phyloP scores from a whole-genome alignment of 2,329 filamentous ascomycete genomes.

The Arachnomyces sp. region DNA sequence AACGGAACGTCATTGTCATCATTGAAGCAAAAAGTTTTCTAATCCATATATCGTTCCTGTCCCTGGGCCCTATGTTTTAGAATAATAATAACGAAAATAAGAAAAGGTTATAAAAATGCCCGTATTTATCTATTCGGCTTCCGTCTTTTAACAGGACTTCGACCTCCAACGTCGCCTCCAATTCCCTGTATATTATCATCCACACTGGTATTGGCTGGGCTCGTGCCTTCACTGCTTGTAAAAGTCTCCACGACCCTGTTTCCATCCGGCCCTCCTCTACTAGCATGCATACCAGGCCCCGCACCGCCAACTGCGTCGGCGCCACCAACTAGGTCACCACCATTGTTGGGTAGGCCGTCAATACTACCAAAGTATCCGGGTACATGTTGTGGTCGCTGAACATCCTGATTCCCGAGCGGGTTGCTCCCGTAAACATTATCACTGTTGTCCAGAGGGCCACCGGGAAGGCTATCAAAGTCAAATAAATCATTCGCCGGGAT shows the following conservation, averaged over 20 bases:
- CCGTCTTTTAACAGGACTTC: slow-evolving; percentile 22
- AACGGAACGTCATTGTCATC: too few species aligned
- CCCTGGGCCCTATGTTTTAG: too few species aligned
- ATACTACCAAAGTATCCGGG: slow-evolving; percentile 23
- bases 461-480: slow-evolving; percentile 32
- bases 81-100: too few species aligned
- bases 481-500: slow-evolving; percentile 34
- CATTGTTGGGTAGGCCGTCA: slow-evolving; percentile 8
- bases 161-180: slow-evolving; percentile 19
- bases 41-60: too few species aligned
- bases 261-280: slow-evolving; percentile 19
- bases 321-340: slow-evolving; percentile 2
- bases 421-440: slow-evolving; percentile 24
- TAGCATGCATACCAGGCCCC: slow-evolving; percentile 9
- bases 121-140: slow-evolving; percentile 21
- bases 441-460: slow-evolving; percentile 16
- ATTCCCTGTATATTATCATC: slow-evolving; percentile 22
- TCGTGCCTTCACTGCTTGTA: slow-evolving; percentile 38
- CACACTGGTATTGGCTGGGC: slow-evolving; percentile 27
- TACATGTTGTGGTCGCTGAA: slow-evolving; percentile 9
- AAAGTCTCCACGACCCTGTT: slow-evolving; percentile 34
- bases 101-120: background rate
- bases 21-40: too few species aligned
- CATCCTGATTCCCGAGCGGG: slow-evolving; percentile 13
- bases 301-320: slow-evolving; percentile 7